Evolutionary conservation across 139 green algal species (phyloP), one percentile per base, ranked within the genome.

Genomic region (Volvox africanus): DNA sequence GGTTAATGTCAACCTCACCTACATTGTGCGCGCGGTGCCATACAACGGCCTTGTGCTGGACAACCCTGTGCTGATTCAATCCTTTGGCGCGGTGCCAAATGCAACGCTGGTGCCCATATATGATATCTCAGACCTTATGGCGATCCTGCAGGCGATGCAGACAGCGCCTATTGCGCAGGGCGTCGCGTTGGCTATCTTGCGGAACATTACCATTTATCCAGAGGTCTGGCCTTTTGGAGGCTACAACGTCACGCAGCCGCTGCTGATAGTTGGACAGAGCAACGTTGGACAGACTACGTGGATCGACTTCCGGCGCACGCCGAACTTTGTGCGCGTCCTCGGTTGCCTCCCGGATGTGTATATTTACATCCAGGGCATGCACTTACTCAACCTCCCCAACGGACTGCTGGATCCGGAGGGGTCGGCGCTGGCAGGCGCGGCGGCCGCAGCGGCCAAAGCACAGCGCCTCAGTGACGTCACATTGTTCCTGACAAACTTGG

Each of bases 361-460:
- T 32, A 21, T 75, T 9, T 89, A 55, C 37, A 17, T 61, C 0
- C 85, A 89, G 85, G 85, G 68, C 85, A 19, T 89, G 28, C 17
- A 33, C 14, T 61, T 85, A 76, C 2, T 84, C 1, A 90, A 90
- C 86, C 73, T 90, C 12, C 86, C 86, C 50, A 90, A 90, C 75
- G 75, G 26, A 1, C 30, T 90, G 55, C 9, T 37, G 86, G 44
- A 73, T 75, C 65, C 65, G 24, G 65, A 24, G 65, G 65, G 65
- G 65, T 73, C 65, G 65, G 6, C 65, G 65, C 65, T 73, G 65
- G 65, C 65, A 24, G 65, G 21, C 6, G 65, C 65, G 2, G 0
- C 73, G 11, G n/a, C 6, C 50, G 30, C 3, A 5, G 24, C 16
- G 1, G 30, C 37, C n/a, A 2, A 24, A 6, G 44, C 85, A 55